Percentiles rank a stretch among this genome's conserved stretches.
Evolutionary conservation across 2,329 filamentous ascomycete species (phyloP).

Genomic region (Hypomyces perniciosus): DNA sequence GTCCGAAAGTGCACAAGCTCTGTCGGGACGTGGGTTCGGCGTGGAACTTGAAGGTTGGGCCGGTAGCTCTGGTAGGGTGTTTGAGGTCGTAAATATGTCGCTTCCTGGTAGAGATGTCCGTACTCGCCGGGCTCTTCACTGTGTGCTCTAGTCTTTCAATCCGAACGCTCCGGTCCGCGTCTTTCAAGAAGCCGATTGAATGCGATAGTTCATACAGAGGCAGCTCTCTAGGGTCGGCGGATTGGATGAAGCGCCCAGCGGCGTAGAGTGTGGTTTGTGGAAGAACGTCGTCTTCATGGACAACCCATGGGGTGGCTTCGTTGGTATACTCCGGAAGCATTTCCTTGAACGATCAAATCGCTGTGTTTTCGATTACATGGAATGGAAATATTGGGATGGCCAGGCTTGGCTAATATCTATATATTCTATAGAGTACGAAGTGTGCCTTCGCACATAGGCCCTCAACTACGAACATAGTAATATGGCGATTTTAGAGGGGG

Average conservation of each 20-base stretch:
- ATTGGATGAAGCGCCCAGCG: constrained; percentile 30
- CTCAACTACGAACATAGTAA: too few species aligned
- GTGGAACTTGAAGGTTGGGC: constrained; percentile 27
- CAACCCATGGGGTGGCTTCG: background rate
- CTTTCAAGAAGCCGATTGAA: constrained; percentile 26
- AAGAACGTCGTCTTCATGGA: constrained; percentile 12
- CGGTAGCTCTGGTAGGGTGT: constrained; percentile 24
- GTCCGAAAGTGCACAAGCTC: constrained; percentile 25
- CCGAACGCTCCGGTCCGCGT: constrained; percentile 25
- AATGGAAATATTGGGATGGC: too few species aligned
- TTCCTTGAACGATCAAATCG: too few species aligned
- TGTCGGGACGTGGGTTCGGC: constrained; percentile 27
- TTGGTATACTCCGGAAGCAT: background rate
- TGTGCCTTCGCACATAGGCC: too few species aligned
- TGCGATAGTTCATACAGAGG: constrained; percentile 33
- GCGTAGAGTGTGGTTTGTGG: constrained; percentile 28
- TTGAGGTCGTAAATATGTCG: constrained; percentile 31
- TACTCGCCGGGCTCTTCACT: constrained; percentile 18
- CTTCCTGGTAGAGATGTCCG: constrained; percentile 23
- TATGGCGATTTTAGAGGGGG: too few species aligned
- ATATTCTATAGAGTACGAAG: too few species aligned
- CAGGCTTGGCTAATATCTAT: too few species aligned
- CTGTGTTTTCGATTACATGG: too few species aligned
- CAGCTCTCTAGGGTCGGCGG: constrained; percentile 21
- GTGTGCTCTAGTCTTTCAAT: constrained; percentile 27